Conservation (phyloP, 371 early-diverging fungal genomes). For the Phascolomyces articulosus region DNA sequence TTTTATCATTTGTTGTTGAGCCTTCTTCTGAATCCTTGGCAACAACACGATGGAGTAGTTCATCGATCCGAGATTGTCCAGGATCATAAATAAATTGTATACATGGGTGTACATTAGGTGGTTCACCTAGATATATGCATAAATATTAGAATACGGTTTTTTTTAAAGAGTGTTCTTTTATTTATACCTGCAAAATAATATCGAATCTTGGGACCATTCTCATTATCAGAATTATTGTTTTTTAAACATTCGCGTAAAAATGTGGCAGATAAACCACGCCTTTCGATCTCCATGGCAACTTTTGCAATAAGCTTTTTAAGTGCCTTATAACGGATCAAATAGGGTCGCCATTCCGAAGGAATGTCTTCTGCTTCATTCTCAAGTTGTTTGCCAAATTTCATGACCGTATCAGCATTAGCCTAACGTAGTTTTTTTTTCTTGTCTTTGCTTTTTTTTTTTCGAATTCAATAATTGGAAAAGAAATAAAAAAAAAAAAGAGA, state of each 20-base stretch:
- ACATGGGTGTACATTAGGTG: constrained; percentile 45
- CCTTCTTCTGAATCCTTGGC: not conserved
- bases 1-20: not conserved
- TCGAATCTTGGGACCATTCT: constrained; percentile 40
- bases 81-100: constrained; percentile 45
- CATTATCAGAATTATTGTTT: constrained; percentile 22
- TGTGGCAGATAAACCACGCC: constrained; percentile 53
- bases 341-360: constrained; percentile 71
- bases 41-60: constrained; percentile 17
- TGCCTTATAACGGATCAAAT: constrained; percentile 67
- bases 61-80: constrained; percentile 23
- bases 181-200: constrained; percentile 58
- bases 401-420: constrained; percentile 21
- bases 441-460: not conserved
- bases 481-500: not conserved
- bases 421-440: too few species aligned
- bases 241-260: constrained; percentile 51
- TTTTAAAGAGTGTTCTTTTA: not conserved
- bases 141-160: not conserved
- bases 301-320: constrained; percentile 67
- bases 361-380: constrained; percentile 71
- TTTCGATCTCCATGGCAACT: constrained; percentile 72
- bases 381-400: constrained; percentile 81
- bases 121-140: constrained; percentile 27
- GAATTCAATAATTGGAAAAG: not conserved